A percentile compares a stretch with the other conserved stretches of the same genome.
phyloP scores from a whole-genome alignment of 345 rosid genomes.

The Hypericum androsaemum region DNA sequence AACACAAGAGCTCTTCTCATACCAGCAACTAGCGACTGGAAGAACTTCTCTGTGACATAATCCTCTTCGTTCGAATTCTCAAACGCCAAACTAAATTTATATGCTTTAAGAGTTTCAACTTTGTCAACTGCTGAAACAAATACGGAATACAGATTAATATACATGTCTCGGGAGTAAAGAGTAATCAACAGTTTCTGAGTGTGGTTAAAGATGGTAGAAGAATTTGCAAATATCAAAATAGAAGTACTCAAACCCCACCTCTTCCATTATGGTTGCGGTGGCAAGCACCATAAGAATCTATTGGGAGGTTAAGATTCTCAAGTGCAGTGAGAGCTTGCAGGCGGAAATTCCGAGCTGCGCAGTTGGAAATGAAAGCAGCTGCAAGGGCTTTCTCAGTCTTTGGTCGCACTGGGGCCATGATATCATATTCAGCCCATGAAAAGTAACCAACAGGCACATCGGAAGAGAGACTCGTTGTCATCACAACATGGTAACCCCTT shows the following conservation, averaged over 20 bases:
- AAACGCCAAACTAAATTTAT: conserved; percentile 90
- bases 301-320: conserved; percentile 43
- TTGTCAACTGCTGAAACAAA: conserved; percentile 56
- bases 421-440: conserved; percentile 97
- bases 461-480: conserved; percentile 97
- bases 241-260: conserved; percentile 26
- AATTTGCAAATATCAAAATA: not conserved
- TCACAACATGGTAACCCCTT: conserved; percentile 63
- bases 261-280: conserved; percentile 71
- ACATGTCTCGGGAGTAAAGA: too few species aligned
- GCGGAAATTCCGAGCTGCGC: conserved; percentile 83
- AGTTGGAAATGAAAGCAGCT: conserved; percentile 95
- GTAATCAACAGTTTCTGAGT: too few species aligned
- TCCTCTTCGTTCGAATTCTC: conserved; percentile 98
- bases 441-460: conserved; percentile 99
- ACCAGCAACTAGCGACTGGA: conserved; percentile 97
- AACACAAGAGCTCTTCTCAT: conserved; percentile 7
- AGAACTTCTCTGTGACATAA: conserved; percentile 90
- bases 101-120: conserved; percentile 71
- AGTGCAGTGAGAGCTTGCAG: conserved; percentile 74
- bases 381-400: conserved; percentile 80
- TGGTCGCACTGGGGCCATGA: conserved; percentile 81
- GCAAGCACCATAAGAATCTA: conserved; percentile 91
- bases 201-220: not conserved
- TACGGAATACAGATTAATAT: not conserved